Base-by-base conservation (phyloP, 164 flowering plant genomes). In the Nymphaea colorata region DNA sequence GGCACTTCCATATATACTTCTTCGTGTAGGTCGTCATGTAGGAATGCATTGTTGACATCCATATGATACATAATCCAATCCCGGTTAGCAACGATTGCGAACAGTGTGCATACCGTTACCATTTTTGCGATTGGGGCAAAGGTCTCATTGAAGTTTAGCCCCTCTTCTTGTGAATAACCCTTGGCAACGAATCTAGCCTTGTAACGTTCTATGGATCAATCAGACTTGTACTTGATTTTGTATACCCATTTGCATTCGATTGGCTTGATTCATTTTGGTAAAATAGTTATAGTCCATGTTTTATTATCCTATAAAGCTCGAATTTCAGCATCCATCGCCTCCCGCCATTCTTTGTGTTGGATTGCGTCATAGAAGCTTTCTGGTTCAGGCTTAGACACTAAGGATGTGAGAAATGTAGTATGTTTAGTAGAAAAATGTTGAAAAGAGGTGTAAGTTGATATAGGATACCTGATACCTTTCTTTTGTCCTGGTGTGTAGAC, bases 171-270 rank as follows among this genome's bases (percentile, higher is more conserved):
- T 43, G 36, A 4, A 14, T 15, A 43, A 25, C 36, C 36, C 36
- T 25, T 25, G 36, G 36, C 36, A 25, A 25, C 36, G 0, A 25
- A 65, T 0, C 55, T 42, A 4, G 57, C 67, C 17, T 65, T 65
- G 5, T 65, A 65, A 5, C 67, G 36, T 15, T 65, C 55, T 43
- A 65, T 43, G 17, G 55, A n/a, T 5, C 12, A 53, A 44, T 44
- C 0, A 3, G 25, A n/a, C 0, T 36, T 6, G 12, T 11, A 44
- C 18, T 65, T 65, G 12, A 65, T 12, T 25, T 65, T 65, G 12
- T n/a, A 65, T 0, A 65, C 67, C 67, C 67, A 65, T 65, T 44
- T 65, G 55, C 57, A n/a, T 6, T 4, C 36, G 11, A 65, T 65
- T 3, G 57, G 41, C 10, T 3, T 65, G 7, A 43, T 44, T 0